Conservation (phyloP, 78 protist species). For the Monocercomonoides exilis region DNA sequence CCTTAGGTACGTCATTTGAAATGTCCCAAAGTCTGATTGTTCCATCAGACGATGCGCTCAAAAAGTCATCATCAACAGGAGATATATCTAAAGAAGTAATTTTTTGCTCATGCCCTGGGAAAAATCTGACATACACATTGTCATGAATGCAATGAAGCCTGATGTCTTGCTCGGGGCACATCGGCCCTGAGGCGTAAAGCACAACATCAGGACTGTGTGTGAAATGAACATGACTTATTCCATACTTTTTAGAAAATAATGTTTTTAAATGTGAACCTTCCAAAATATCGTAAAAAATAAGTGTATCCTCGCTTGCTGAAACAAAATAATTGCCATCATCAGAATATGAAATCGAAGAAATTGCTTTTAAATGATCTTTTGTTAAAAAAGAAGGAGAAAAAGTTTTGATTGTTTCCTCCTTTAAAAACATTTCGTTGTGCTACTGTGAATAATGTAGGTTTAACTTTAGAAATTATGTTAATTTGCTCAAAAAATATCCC, state of each 20-base stretch:
- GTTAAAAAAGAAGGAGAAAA: no score
- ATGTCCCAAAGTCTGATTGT: conserved; percentile 22
- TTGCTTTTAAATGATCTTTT: no score
- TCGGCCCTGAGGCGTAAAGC: not conserved
- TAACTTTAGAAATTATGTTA: no score
- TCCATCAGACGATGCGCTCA: not conserved
- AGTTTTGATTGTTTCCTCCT: no score
- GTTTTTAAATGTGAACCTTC: not conserved
- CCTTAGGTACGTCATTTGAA: not conserved
- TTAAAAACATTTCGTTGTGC: no score
- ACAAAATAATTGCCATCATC: no score
- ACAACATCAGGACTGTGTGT: conserved; percentile 7
- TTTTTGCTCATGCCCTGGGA: not conserved
- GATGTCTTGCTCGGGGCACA: not conserved
- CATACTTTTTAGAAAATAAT: not conserved
- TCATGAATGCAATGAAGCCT: conserved; percentile 28
- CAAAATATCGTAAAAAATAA: no score
- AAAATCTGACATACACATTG: conserved; percentile 15
- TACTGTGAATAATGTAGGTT: no score
- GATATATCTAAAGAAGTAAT: not conserved
- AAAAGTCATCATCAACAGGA: not conserved
- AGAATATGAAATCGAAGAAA: no score
- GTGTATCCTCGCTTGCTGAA: no score
- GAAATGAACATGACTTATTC: not conserved
- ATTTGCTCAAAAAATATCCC: no score